Percentiles rank a stretch among this genome's conserved stretches.
phyloP scores from a whole-genome alignment of 345 rosid genomes.

The Aquilaria malaccensis region DNA sequence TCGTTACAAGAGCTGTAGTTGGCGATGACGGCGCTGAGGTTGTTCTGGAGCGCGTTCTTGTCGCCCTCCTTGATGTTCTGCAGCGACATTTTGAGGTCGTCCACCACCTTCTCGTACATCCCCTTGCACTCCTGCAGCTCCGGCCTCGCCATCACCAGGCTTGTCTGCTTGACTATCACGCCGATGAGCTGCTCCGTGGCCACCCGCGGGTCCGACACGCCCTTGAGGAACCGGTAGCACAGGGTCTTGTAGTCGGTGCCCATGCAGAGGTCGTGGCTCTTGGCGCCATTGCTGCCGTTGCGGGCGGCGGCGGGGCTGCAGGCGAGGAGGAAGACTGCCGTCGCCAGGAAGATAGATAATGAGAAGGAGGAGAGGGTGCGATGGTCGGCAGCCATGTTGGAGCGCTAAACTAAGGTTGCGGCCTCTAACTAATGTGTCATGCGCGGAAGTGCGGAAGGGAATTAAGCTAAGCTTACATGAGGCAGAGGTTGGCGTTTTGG shows the following conservation, averaged over 20 bases:
- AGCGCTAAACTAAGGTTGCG: not conserved
- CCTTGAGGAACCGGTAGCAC: not conserved
- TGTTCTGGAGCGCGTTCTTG: slow-evolving; percentile 18
- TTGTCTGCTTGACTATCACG: not conserved
- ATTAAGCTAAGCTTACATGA: no score
- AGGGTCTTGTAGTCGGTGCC: not conserved
- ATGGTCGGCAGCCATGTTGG: not conserved
- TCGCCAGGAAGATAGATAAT: not conserved
- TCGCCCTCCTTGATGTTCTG: slow-evolving; percentile 23
- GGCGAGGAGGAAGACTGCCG: not conserved
- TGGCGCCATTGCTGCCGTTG: not conserved
- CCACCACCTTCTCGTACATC: slow-evolving; percentile 19
- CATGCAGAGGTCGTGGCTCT: not conserved
- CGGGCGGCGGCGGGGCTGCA: not conserved
- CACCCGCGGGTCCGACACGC: not conserved
- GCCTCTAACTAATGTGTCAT: no score
- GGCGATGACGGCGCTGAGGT: slow-evolving; percentile 27
- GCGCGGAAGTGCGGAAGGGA: no score
- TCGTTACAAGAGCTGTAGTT: slow-evolving; percentile 30
- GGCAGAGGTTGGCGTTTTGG: no score
- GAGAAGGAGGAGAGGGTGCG: no score
- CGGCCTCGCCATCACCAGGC: slow-evolving; percentile 10
- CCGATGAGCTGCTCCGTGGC: not conserved
- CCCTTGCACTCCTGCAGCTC: slow-evolving; percentile 24
- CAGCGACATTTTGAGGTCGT: slow-evolving; percentile 18